phyloP scores from a whole-genome alignment of 768 basidiomycete genomes.

The Saitozyma podzolica region DNA sequence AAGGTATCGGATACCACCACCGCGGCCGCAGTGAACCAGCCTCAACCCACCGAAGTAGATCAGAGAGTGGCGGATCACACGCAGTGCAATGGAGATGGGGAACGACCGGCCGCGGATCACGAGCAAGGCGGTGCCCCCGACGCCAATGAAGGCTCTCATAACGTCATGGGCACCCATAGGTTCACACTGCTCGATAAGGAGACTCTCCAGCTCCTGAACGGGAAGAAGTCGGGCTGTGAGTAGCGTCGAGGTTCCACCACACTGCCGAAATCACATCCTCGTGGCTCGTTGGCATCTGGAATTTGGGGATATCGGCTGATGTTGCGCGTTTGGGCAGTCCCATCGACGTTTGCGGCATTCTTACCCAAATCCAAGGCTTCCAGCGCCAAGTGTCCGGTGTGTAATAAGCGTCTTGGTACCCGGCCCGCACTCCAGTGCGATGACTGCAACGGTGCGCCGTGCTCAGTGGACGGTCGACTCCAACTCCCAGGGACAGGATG shows the following conservation, averaged over 20 bases:
- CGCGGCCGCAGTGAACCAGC: no score
- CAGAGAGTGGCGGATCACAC: no score
- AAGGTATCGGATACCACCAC: background rate
- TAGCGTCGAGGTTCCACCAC: background rate
- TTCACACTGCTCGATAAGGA: slow-evolving; percentile 45
- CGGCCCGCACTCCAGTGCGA: slow-evolving; percentile 48
- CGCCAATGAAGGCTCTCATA: no score
- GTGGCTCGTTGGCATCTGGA: background rate
- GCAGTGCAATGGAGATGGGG: no score
- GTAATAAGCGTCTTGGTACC: slow-evolving; percentile 38
- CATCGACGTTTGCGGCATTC: slow-evolving; percentile 40
- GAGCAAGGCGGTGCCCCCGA: no score
- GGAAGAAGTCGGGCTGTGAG: slow-evolving; percentile 47
- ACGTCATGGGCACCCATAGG: slow-evolving; percentile 30
- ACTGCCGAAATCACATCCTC: no score
- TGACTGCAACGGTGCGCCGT: slow-evolving; percentile 47
- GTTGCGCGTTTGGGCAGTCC: slow-evolving; percentile 19
- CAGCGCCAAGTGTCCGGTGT: slow-evolving; percentile 37
- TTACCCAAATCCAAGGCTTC: slow-evolving; percentile 27
- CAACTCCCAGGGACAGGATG: no score
- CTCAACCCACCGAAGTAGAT: no score
- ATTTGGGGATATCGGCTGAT: slow-evolving; percentile 1
- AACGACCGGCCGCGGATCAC: no score
- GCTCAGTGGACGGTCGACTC: background rate
- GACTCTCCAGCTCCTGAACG: slow-evolving; percentile 23